phyloP scores from a whole-genome alignment of 805 yeast genomes.

The Myxozyma vanderwaltii region DNA sequence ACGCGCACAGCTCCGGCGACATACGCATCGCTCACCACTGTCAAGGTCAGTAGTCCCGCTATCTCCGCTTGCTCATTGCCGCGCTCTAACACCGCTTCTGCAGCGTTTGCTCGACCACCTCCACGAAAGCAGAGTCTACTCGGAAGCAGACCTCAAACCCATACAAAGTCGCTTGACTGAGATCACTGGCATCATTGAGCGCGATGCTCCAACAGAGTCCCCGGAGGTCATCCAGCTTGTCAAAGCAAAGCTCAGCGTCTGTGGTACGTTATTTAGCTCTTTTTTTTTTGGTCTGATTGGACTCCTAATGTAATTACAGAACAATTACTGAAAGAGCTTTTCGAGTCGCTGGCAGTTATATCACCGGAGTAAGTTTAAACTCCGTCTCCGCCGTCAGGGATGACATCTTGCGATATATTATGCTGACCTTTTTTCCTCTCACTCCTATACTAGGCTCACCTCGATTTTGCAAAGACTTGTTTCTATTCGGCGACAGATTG shows the following conservation, averaged over 20 bases:
- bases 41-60: slow-evolving; percentile 41
- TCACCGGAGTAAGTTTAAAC: slow-evolving; percentile 31
- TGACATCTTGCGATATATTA: too few relatives aligned
- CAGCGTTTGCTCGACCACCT: slow-evolving; percentile 80
- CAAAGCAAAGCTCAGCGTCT: slow-evolving; percentile 64
- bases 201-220: slow-evolving; percentile 46
- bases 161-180: slow-evolving; percentile 72
- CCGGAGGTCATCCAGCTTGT: slow-evolving; percentile 64
- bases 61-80: not conserved
- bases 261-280: slow-evolving; percentile 48
- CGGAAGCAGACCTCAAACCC: slow-evolving; percentile 80
- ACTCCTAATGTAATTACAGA: slow-evolving; percentile 33
- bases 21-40: slow-evolving; percentile 84
- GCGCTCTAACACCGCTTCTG: slow-evolving; percentile 37
- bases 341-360: slow-evolving; percentile 56
- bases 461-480: slow-evolving; percentile 62
- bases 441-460: slow-evolving; percentile 28
- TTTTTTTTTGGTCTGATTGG: too few relatives aligned
- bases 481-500: slow-evolving; percentile 60
- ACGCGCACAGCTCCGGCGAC: slow-evolving; percentile 92
- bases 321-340: slow-evolving; percentile 58
- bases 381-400: too few relatives aligned
- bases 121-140: slow-evolving; percentile 76
- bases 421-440: not conserved
- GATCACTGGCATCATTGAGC: slow-evolving; percentile 61